phyloP scores from a whole-genome alignment of 2,329 filamentous ascomycete species.

The Lasiodiplodia hormozganensis region DNA sequence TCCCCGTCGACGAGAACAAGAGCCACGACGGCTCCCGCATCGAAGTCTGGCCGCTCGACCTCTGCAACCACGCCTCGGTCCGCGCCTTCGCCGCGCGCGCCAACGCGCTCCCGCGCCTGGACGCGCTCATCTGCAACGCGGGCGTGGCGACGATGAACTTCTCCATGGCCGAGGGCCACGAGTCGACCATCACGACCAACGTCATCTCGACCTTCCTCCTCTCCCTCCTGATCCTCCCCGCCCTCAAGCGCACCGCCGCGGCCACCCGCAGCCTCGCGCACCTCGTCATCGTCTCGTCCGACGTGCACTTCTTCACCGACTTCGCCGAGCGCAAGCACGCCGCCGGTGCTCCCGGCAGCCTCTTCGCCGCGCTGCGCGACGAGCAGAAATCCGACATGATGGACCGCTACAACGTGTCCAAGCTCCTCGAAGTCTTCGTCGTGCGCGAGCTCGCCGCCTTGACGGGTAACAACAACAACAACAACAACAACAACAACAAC shows the following conservation, averaged over 20 bases:
- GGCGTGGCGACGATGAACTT: conserved; percentile 42
- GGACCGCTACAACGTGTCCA: conserved; percentile 37
- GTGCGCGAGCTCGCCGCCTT: conserved; percentile 34
- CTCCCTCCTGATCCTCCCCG: conserved; percentile 38
- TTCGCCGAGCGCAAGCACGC: conserved; percentile 20
- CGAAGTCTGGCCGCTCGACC: conserved; percentile 56
- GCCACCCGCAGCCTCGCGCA: conserved; percentile 6
- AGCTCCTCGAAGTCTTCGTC: conserved; percentile 37
- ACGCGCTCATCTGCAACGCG: conserved; percentile 50
- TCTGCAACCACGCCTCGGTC: conserved; percentile 46
- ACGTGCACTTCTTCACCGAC: conserved; percentile 30
- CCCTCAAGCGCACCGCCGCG: conserved; percentile 32
- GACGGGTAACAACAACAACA: no score
- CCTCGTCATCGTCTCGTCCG: conserved; percentile 32
- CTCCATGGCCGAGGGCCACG: conserved; percentile 37
- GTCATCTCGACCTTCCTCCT: conserved; percentile 50
- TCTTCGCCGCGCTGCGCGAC: conserved; percentile 35
- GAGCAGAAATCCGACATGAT: conserved; percentile 30
- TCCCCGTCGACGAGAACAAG: conserved; percentile 32
- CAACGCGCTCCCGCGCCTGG: conserved; percentile 39
- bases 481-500: neutral
- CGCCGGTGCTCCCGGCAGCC: neutral
- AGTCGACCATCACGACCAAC: conserved; percentile 48
- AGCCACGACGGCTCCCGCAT: conserved; percentile 41
- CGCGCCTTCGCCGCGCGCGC: conserved; percentile 41